phyloP scores from a whole-genome alignment of 225 moss, liverwort and hornwort species.

The Takakia lepidozioides region DNA sequence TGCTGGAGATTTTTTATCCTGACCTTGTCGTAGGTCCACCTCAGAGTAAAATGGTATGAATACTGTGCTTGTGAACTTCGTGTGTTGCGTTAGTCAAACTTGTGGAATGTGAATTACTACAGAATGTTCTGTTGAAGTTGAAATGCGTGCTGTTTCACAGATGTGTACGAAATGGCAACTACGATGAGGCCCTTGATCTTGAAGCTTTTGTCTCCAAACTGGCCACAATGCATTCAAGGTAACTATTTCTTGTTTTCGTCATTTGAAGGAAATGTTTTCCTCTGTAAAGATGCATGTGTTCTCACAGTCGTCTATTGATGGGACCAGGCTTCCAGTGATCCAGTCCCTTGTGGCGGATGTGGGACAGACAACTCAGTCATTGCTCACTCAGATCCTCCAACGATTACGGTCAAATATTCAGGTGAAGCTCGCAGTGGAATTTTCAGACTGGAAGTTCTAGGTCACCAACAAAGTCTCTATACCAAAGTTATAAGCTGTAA shows the following conservation, averaged over 20 bases:
- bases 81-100: too few relatives aligned
- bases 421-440: slow-evolving; percentile 56
- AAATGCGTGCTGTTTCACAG: slow-evolving; percentile 31
- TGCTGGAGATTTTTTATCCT: too few relatives aligned
- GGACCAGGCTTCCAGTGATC: slow-evolving; percentile 75
- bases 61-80: too few relatives aligned
- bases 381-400: slow-evolving; percentile 88
- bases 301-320: slow-evolving; percentile 8
- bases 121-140: too few relatives aligned
- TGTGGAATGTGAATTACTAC: too few relatives aligned
- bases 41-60: too few relatives aligned
- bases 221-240: slow-evolving; percentile 91
- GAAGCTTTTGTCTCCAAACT: slow-evolving; percentile 96
- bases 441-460: too few relatives aligned
- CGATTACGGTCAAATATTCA: slow-evolving; percentile 87
- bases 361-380: slow-evolving; percentile 70
- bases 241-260: slow-evolving; percentile 1
- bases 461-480: too few relatives aligned
- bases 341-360: slow-evolving; percentile 89
- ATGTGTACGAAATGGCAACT: slow-evolving; percentile 98
- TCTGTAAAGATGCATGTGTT: too few relatives aligned
- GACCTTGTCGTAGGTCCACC: too few relatives aligned
- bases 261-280: too few relatives aligned
- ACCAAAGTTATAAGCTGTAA: too few relatives aligned
- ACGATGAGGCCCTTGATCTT: slow-evolving; percentile 97